Percentiles rank a stretch among this genome's conserved stretches.
Evolutionary conservation across 108 stramenopile genomes (phyloP).

Genomic region (Fragilaria crotonensis): DNA sequence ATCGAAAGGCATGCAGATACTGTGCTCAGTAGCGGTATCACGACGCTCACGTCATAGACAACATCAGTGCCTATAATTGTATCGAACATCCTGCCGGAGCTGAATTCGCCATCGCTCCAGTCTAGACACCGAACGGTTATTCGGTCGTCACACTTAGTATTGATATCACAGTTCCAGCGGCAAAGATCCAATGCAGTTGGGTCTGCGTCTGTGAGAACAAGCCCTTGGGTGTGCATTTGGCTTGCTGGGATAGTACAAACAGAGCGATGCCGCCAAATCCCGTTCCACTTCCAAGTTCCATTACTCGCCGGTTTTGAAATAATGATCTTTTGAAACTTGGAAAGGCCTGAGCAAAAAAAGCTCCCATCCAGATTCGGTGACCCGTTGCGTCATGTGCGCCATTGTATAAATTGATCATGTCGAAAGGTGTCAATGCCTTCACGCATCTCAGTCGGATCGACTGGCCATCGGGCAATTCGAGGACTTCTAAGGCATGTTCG

Average conservation of each 20-base stretch:
- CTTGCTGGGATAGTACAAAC: conserved; percentile 1
- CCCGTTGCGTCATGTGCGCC: conserved; percentile 59
- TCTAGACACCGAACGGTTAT: not conserved
- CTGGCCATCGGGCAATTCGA: not conserved
- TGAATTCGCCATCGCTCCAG: not conserved
- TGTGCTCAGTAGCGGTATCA: conserved; percentile 31
- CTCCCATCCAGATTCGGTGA: conserved; percentile 61
- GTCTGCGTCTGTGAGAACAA: conserved; percentile 43
- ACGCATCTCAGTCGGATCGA: conserved; percentile 10
- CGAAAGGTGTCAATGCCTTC: conserved; percentile 41
- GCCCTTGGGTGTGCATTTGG: not conserved
- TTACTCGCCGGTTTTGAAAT: conserved; percentile 10
- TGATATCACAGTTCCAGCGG: conserved; percentile 35
- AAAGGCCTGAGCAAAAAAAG: conserved; percentile 11
- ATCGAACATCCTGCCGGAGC: conserved; percentile 19
- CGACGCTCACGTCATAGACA: conserved; percentile 45
- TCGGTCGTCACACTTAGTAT: not conserved
- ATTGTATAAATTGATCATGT: conserved; percentile 56
- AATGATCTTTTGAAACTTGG: not conserved
- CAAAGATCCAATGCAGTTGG: conserved; percentile 36
- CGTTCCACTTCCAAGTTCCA: conserved; percentile 65
- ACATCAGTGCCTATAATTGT: conserved; percentile 62
- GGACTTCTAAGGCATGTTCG: not conserved
- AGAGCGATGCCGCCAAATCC: conserved; percentile 49
- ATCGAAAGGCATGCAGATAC: conserved; percentile 10